Conservation (phyloP, 148 eudicot species). For the Cornus kousa region DNA sequence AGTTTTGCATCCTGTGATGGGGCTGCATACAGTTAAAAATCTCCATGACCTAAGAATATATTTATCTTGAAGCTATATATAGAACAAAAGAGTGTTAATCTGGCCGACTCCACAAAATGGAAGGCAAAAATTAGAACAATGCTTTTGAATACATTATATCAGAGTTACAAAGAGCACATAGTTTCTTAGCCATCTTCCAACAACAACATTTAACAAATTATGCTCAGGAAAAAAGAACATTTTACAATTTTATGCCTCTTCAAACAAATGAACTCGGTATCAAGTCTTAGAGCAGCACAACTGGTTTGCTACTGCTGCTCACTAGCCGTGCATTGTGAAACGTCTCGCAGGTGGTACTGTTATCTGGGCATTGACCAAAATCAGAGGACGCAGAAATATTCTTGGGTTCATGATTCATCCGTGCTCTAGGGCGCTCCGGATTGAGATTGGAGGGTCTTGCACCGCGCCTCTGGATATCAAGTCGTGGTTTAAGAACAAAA, state of each 20-base stretch:
- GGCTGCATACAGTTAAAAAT: too few species aligned
- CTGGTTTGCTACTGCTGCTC: constrained; percentile 4
- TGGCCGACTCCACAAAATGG: background rate
- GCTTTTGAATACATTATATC: constrained; percentile 17
- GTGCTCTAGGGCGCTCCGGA: constrained; percentile 61
- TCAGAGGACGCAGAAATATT: constrained; percentile 1
- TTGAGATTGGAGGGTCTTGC: constrained; percentile 48
- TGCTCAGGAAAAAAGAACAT: too few species aligned
- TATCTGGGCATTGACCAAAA: background rate
- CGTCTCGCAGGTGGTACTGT: background rate
- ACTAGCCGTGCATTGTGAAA: background rate
- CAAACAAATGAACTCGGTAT: constrained; percentile 6
- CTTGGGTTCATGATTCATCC: constrained; percentile 12
- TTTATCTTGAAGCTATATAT: too few species aligned
- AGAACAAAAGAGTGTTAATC: background rate
- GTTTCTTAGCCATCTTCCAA: background rate
- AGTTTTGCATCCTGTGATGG: too few species aligned
- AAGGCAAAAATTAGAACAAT: background rate
- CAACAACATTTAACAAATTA: background rate
- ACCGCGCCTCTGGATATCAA: constrained; percentile 46
- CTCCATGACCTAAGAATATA: too few species aligned
- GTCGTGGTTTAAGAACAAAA: constrained; percentile 72
- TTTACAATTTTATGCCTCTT: background rate
- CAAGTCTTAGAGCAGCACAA: background rate
- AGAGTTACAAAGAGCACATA: background rate